Base-by-base conservation (phyloP, 2,329 filamentous ascomycete species). In the Paramyrothecium roridum region DNA sequence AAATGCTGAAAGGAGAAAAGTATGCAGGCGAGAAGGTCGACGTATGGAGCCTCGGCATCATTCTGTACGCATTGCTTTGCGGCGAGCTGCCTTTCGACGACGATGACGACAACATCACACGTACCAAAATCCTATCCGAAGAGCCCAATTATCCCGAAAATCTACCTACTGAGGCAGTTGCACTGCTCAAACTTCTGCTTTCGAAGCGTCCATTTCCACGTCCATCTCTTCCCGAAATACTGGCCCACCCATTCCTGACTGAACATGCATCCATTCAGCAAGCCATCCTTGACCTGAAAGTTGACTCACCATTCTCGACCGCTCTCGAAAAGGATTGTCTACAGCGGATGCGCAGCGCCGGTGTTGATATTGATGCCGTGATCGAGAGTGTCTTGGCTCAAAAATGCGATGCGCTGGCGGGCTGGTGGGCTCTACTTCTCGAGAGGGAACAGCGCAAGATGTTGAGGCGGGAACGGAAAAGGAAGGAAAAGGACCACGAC, bases 21-120 rank as follows among this genome's bases (percentile, higher is more conserved):
- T 99, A 99, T 69, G 95, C 93, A 0, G 93, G 92, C 23, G 92
- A 97, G 76, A 98, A 97, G 76, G 93, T 99, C 50, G 95, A 99
- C 67, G 92, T 99, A 4, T 99, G 91, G 91, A 95, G 91, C 66
- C 70, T 96, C 61, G 90, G 91, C 13, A 88, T 96, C 54, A 95
- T 96, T 57, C 78, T 95, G 1, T 95, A 93, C 67, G 90, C 91
- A 50, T 76, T 96, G 56, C 76, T 96, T 23, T 91, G 88, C 59
- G 91, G 91, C 54, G 91, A 95, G 72, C 79, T 99, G 45, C 95
- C 95, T 0, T 99, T 96, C 65, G 95, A 99, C 72, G 95, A 98
- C 61, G 95, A 99, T 68, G 89, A 96, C 66, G 95, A 99, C 68
- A 88, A 85, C 60, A 81, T 88, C 33, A 99, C 95, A 33, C 91